Base-by-base conservation (phyloP, 257 asterid species). In the Salvia splendens region DNA sequence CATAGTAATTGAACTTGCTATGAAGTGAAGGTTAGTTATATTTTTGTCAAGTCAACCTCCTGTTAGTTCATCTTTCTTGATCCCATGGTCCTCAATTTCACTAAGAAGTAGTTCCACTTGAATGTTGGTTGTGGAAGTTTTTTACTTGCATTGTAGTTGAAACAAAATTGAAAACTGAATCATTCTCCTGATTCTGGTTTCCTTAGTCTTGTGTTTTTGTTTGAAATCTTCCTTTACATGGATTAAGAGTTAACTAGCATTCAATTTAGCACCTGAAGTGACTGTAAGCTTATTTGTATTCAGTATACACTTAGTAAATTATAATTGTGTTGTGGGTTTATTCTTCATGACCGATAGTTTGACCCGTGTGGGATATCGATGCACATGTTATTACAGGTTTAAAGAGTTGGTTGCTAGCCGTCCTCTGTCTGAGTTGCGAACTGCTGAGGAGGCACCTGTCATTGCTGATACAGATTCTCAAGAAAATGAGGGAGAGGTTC, bases 371-470 rank as follows among this genome's bases (percentile, higher is more conserved):
- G 65, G 56, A 51, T 64, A 1, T 35, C 47, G 32, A 14, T 5
- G 11, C 24, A 20, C 41, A 20, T 20, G 51, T 4, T 75, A 63
- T 72, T 28, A 54, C 95, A 94, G 99, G 51, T 94, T 94, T 64
- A 94, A 88, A 74, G 97, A 94, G 80, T 84, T 94, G 77, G 99
- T 91, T 76, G 99, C 99, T 30, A 91, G 83, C 67, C 84, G 96
- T 65, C 97, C 95, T 53, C 73, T 91, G 24, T 83, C 96, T 36
- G 97, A 91, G 79, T 64, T 94, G 81, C 80, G 81, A 60, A 91
- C 95, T 8, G 80, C 86, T 40, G 99, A 91, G 78, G 99, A 91
- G 84, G 85, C 80, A 65, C 86, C 87, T 62, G 85, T 76, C 5
- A 71, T 81, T 55, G 80, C 90, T 60, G 77, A 58, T 59, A 79